These are phyloP conservation scores for Geosmithia flava DNA, from an alignment of 2,329 filamentous ascomycete species.

Conservation along the genomic window DNA sequence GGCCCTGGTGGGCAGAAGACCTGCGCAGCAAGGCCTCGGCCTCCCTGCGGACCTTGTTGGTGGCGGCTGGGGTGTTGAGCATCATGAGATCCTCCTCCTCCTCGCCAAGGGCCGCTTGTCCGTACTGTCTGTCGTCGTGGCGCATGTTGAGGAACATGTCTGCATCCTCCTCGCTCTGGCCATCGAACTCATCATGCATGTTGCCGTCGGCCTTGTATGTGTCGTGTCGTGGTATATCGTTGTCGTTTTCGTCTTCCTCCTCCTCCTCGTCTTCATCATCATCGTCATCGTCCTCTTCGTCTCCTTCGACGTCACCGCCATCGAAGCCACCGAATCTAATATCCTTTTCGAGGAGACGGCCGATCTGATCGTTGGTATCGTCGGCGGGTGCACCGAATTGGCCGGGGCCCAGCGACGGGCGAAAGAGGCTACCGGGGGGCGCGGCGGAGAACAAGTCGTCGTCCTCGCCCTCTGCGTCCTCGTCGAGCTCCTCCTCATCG, in stretches of 20 bases:
- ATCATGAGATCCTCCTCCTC: conserved; percentile 40
- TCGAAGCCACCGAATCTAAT: conserved; percentile 21
- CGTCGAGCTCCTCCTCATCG: conserved; percentile 15
- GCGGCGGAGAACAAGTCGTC: conserved; percentile 14
- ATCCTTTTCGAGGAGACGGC: conserved; percentile 21
- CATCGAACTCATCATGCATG: conserved; percentile 21
- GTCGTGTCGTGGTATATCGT: conserved; percentile 26
- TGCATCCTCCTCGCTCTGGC: conserved; percentile 22
- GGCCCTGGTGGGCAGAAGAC: conserved; percentile 32
- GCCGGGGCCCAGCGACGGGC: conserved; percentile 9
- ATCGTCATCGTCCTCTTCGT: conserved; percentile 18
- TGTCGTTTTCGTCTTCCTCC: conserved; percentile 15
- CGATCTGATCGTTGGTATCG: conserved; percentile 19
- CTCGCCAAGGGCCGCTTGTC: conserved; percentile 25
- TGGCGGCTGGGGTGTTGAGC: conserved; percentile 41
- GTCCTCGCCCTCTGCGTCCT: conserved; percentile 19
- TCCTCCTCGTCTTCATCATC: conserved; percentile 24
- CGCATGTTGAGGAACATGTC: conserved; percentile 39
- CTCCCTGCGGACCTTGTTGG: conserved; percentile 37
- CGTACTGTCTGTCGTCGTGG: conserved; percentile 24
- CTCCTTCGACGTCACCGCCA: conserved; percentile 23
- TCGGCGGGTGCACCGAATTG: conserved; percentile 7
- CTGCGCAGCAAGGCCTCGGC: conserved; percentile 43
- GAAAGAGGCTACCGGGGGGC: conserved; percentile 18
- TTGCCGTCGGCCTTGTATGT: background rate